Base-by-base conservation (phyloP, 208 protist genomes). In the Leishmania arabica region DNA sequence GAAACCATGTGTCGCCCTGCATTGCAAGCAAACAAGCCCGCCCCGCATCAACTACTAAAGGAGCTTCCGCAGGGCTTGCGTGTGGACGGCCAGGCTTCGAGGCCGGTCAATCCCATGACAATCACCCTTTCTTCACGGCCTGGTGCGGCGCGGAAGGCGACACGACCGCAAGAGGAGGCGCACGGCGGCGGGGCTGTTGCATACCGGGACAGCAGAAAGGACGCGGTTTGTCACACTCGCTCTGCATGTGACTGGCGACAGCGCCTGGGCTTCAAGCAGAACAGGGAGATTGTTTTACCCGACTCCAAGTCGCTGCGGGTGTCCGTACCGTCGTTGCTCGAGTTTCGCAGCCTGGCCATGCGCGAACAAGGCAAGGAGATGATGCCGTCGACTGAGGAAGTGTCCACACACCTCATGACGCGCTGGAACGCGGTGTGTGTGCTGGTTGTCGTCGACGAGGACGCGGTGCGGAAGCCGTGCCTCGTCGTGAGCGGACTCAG, bases 321-420 rank as follows among this genome's bases (percentile, higher is more conserved):
- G n/a, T 51, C 79, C 2, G 40, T 53, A 8, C 60, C 73, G 31
- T 31, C 84, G 72, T 40, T 66, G 15, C 56, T 84, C 24, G 45
- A 79, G 49, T 87, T 87, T 42, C 84, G 80, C 69, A 87, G 84
- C 58, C 80, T 76, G 24, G 84, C 84, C 17, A 78, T 82, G 71
- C 84, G 84, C 51, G 84, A 84, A 71, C 79, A 75, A 42, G 79
- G 80, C 5, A 66, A 72, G 49, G 84, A 87, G 66, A 78, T 84
- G 71, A 78, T 78, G 80, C 40, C 51, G 58, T 49, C 66, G n/a
- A 73, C 77, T 7, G 56, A 66, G 27, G 78, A 87, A 53, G 74
- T 82, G 2, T 77, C 71, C 24, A 45, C 76, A 15, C 71, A 69
- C 34, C 80, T 87, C 73, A 19, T 79, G 60, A 45, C 60, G 58